A percentile compares a stretch with the other conserved stretches of the same genome.
Evolutionary conservation across 2,329 filamentous ascomycete genomes (phyloP).

Genomic region (Emmonsiellopsis sp.): DNA sequence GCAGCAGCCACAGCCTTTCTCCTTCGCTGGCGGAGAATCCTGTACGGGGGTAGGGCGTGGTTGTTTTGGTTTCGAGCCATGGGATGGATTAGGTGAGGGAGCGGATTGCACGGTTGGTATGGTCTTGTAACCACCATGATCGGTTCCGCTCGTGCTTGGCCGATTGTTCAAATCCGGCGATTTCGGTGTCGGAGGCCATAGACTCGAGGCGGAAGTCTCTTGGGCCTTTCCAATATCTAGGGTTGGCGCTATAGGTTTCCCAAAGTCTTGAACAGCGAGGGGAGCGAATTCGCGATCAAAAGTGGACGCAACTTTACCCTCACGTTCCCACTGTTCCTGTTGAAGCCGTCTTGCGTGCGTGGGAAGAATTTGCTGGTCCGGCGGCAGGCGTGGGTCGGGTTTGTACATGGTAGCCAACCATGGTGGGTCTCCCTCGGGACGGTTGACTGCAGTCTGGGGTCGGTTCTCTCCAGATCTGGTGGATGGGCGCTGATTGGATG

Average conservation of each 20-base stretch:
- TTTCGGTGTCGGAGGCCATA: constrained; percentile 25
- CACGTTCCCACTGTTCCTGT: constrained; percentile 90
- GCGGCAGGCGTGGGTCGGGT: constrained; percentile 84
- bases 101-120: constrained; percentile 38
- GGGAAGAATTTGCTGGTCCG: constrained; percentile 89
- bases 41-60: constrained; percentile 37
- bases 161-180: constrained; percentile 20
- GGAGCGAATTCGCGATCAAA: constrained; percentile 86
- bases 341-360: constrained; percentile 85
- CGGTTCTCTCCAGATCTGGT: constrained; percentile 51
- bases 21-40: constrained; percentile 49
- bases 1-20: constrained; percentile 60
- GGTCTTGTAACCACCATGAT: constrained; percentile 37
- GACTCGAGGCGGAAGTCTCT: constrained; percentile 1
- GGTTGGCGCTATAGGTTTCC: constrained; percentile 13
- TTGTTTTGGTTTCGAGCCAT: constrained; percentile 30
- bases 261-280: constrained; percentile 44
- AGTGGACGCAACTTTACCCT: constrained; percentile 73
- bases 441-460: constrained; percentile 48
- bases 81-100: constrained; percentile 22
- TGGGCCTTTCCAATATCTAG: constrained; percentile 6
- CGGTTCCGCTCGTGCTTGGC: constrained; percentile 35
- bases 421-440: constrained; percentile 87
- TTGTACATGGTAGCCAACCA: constrained; percentile 95
- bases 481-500: constrained; percentile 46